Conservation (phyloP, 2,329 filamentous ascomycete species). For the Triangularia verruculosa region DNA sequence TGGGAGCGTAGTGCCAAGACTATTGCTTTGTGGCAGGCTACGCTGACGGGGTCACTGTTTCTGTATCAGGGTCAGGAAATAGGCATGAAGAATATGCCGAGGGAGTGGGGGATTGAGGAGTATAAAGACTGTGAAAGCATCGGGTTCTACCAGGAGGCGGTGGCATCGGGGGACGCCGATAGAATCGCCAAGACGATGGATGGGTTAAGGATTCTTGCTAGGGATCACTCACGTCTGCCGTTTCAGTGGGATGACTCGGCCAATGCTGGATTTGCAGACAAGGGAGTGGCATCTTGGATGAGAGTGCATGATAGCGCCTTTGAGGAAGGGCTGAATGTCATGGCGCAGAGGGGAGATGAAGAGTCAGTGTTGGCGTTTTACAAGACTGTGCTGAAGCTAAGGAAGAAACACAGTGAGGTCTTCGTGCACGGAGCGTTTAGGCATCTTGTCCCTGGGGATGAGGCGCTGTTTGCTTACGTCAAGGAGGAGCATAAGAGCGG, state of each 20-base stretch:
- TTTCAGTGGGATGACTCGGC: constrained; percentile 62
- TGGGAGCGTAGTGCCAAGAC: constrained; percentile 49
- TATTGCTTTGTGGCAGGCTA: constrained; percentile 46
- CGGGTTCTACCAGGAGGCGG: constrained; percentile 40
- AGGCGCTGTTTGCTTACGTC: constrained; percentile 42
- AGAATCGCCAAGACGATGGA: constrained; percentile 45
- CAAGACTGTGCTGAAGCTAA: constrained; percentile 50
- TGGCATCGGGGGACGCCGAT: constrained; percentile 29
- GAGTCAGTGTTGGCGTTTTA: constrained; percentile 59
- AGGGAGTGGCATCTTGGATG: constrained; percentile 55
- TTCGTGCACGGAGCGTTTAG: constrained; percentile 61
- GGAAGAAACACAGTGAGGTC: constrained; percentile 54
- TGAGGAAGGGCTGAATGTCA: constrained; percentile 54
- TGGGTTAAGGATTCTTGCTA: constrained; percentile 56
- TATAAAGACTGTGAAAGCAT: constrained; percentile 50
- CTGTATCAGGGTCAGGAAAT: constrained; percentile 60
- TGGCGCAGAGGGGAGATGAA: constrained; percentile 40
- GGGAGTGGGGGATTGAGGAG: constrained; percentile 46
- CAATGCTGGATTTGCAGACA: constrained; percentile 59
- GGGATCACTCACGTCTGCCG: constrained; percentile 64
- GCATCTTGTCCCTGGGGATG: constrained; percentile 44
- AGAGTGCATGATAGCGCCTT: constrained; percentile 51
- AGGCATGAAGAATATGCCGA: constrained; percentile 53
- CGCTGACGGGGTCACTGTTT: constrained; percentile 52
- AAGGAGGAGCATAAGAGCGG: constrained; percentile 36